Evolutionary conservation across 192 early-diverging fungal species (phyloP), one percentile per base, ranked within the genome.

Genomic region (Gigaspora rosea): DNA sequence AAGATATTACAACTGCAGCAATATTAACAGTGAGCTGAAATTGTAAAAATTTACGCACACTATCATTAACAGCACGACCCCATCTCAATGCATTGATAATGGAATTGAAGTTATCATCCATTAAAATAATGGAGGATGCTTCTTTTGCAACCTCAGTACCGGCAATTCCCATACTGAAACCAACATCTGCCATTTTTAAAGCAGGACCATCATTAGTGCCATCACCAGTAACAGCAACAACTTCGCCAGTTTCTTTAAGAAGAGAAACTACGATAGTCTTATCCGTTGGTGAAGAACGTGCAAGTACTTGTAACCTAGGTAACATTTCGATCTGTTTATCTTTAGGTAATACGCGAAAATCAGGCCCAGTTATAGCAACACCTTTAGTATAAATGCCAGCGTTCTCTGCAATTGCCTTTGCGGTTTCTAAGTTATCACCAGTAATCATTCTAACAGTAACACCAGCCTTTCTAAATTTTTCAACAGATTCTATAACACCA

Each of bases 401-500:
- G 36, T 93, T 88, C 66, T 82, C 86, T 62, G 95, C 97, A 84
- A 99, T 99, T 10, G 95, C 94, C 27, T 88, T 86, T 7, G 97
- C 97, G 20, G 97, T 97, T 58, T 90, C 90, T 47, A 95, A 80
- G 86, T 95, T 88, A 86, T 97, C 90, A 71, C 91, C 89, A 15
- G 90, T 93, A 73, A 96, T 95, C 95, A 97, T 97, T 49, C 95
- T 90, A 33, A 97, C 94, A 73, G 89, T 85, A 33, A 97, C 93
- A 76, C 96, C 95, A 52, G 95, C 95, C 68, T 84, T 84, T 73
- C 90, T 87, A 80, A 95, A 97, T 50, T 80, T 79, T 20, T 84
- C 81, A 20, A 97, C 94, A 67, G 93, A 90, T 80, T 92, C 87
- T n/a, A 87, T 84, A 9, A 95, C 94, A 61, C 88, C 92, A 11